phyloP scores from a whole-genome alignment of 192 early-diverging fungal species.

The Chytriomyces sp. region DNA sequence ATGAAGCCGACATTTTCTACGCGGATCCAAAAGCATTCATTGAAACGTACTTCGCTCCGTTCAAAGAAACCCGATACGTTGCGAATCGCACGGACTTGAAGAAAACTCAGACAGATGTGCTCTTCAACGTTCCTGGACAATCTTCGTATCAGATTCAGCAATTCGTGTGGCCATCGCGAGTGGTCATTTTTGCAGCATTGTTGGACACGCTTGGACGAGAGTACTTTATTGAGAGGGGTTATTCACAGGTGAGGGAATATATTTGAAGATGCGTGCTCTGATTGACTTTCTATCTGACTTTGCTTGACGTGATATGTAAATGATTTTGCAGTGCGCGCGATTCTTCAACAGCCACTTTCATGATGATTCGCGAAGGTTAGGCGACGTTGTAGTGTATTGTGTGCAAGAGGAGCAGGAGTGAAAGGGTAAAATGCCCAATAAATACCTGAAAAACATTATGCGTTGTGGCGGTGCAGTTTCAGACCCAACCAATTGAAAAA shows the following conservation, averaged over 20 bases:
- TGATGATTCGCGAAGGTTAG: conserved; percentile 76
- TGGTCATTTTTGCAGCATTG: conserved; percentile 81
- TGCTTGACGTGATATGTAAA: background rate
- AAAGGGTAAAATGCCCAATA: background rate
- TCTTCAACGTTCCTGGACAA: conserved; percentile 25
- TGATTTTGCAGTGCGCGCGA: conserved; percentile 61
- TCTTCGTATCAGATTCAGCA: conserved; percentile 40
- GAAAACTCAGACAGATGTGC: background rate
- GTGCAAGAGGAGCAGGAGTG: background rate
- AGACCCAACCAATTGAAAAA: conserved; percentile 96
- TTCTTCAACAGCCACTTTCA: conserved; percentile 94
- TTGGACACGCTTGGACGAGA: conserved; percentile 15
- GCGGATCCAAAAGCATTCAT: conserved; percentile 68
- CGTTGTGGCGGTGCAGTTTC: conserved; percentile 91
- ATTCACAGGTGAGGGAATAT: conserved; percentile 2
- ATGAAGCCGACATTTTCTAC: conserved; percentile 86
- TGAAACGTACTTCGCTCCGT: conserved; percentile 36
- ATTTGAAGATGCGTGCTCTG: background rate
- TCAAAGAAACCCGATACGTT: background rate
- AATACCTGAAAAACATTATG: conserved; percentile 14
- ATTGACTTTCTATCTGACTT: background rate
- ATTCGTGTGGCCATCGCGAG: conserved; percentile 68
- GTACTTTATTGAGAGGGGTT: conserved; percentile 12
- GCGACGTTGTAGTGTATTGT: conserved; percentile 84
- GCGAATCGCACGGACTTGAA: background rate